Evolutionary conservation across 2,329 filamentous ascomycete species (phyloP).

Genomic region (Aspergillus pseudoglaucus): DNA sequence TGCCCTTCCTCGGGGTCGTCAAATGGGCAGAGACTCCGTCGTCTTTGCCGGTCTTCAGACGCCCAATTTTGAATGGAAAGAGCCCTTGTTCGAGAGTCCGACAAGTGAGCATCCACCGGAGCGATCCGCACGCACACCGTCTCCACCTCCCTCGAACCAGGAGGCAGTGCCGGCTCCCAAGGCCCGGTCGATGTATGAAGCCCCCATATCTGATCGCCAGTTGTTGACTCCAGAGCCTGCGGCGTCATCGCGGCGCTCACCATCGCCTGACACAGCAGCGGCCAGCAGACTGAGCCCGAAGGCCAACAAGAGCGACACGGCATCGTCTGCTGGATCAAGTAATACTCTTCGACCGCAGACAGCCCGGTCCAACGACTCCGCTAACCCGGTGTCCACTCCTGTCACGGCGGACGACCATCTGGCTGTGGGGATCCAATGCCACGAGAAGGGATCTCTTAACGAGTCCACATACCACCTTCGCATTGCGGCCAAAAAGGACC

Average conservation of each 20-base stretch:
- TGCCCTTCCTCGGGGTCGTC: conserved; percentile 72
- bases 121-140: conserved; percentile 23
- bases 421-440: conserved; percentile 79
- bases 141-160: conserved; percentile 20
- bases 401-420: conserved; percentile 72
- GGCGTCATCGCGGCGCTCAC: conserved; percentile 4
- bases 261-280: conserved; percentile 9
- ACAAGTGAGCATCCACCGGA: conserved; percentile 21
- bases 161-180: conserved; percentile 19
- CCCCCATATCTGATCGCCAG: conserved; percentile 14
- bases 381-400: conserved; percentile 13
- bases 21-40: conserved; percentile 61
- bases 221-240: conserved; percentile 8
- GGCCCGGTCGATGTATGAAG: conserved; percentile 23
- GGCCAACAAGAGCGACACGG: conserved; percentile 32
- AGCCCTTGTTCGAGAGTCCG: conserved; percentile 42
- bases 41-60: conserved; percentile 51
- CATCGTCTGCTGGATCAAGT: conserved; percentile 56
- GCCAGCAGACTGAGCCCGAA: not conserved
- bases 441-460: conserved; percentile 78
- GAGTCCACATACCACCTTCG: conserved; percentile 96
- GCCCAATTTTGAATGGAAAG: conserved; percentile 59
- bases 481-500: conserved; percentile 74
- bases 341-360: conserved; percentile 51
- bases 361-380: conserved; percentile 12